Percentiles rank a stretch among this genome's conserved stretches.
Evolutionary conservation across 2,329 filamentous ascomycete genomes (phyloP).

Genomic region (Macroventuria anomochaeta): DNA sequence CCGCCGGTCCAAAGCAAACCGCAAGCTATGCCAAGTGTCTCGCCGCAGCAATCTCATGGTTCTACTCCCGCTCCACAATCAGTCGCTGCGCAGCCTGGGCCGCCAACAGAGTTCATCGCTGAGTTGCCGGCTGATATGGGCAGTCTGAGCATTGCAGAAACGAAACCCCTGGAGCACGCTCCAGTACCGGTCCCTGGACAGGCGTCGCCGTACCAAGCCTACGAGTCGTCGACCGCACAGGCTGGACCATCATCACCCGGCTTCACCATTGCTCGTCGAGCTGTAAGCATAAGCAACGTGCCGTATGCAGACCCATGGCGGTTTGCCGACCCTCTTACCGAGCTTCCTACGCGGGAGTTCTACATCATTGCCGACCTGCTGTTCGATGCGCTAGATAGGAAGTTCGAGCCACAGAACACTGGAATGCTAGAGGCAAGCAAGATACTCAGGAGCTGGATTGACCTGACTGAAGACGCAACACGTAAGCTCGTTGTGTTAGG

Average conservation of each 20-base stretch:
- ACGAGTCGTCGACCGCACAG: constrained; percentile 27
- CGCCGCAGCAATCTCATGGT: constrained; percentile 19
- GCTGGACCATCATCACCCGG: constrained; percentile 26
- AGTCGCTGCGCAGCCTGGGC: constrained; percentile 4
- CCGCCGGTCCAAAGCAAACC: constrained; percentile 19
- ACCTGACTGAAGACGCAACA: constrained; percentile 35
- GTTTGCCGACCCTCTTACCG: constrained; percentile 41
- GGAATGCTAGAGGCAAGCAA: constrained; percentile 45
- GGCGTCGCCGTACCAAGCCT: constrained; percentile 37
- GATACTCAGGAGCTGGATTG: constrained; percentile 41
- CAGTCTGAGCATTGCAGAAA: constrained; percentile 29
- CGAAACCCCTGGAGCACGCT: constrained; percentile 20
- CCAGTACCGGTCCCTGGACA: constrained; percentile 9
- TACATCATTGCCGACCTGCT: constrained; percentile 45
- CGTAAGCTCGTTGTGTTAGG: constrained; percentile 20
- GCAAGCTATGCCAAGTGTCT: constrained; percentile 14
- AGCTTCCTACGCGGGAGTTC: constrained; percentile 45
- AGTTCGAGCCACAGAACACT: constrained; percentile 44
- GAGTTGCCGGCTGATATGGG: constrained; percentile 45
- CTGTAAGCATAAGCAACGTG: constrained; percentile 36
- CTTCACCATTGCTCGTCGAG: constrained; percentile 38
- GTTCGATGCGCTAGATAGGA: constrained; percentile 44
- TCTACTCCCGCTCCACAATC: constrained; percentile 23
- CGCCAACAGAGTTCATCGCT: constrained; percentile 40
- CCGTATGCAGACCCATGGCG: constrained; percentile 46